Base-by-base conservation (phyloP, 805 yeast genomes). In the Maudiozyma bulderi region DNA sequence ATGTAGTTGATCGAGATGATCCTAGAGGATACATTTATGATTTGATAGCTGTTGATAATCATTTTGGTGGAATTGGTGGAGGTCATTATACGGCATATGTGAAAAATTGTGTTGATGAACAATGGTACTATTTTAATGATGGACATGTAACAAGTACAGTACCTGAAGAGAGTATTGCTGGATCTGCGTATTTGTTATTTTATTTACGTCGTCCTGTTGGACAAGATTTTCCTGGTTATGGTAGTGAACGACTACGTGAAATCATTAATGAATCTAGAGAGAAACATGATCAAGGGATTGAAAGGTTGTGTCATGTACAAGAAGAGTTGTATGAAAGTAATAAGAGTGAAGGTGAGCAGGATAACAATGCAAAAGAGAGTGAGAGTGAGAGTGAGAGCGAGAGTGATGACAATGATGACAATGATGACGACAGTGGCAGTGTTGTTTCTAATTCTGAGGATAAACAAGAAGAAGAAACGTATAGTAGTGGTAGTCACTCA, bases 51-150 rank as follows among this genome's bases (percentile, higher is more conserved):
- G 96, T 93, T 26, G 98, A 90, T 63, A 93, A 91, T 63, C 99
- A 93, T 62, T 89, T 75, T 63, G 99, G 98, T 46, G 96, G 97
- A 0, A 71, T 91, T 15, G 97, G 98, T 0, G 98, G 98, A 5
- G 98, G 99, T 1, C 98, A 93, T 70, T 91, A 93, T 66, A 93
- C 99, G 1, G 86, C 98, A 0, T 84, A 81, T 59, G 96, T 78
- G 0, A 84, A 83, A 63, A 90, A 90, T 60, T 82, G 80, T 64
- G 73, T 79, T 41, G 95, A 86, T 59, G 70, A 70, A 20, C 73
- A 79, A 50, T 93, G 98, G 98, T 88, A 89, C 62, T 85, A 89
- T 62, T 91, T 76, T 64, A 90, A 91, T 62, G 99, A 91, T 62
- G 81, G 95, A 1, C 68, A 84, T 33, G 96, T 89, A 1, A 66